Conservation (phyloP, 2,329 filamentous ascomycete genomes). For the Anthostomella pinea region DNA sequence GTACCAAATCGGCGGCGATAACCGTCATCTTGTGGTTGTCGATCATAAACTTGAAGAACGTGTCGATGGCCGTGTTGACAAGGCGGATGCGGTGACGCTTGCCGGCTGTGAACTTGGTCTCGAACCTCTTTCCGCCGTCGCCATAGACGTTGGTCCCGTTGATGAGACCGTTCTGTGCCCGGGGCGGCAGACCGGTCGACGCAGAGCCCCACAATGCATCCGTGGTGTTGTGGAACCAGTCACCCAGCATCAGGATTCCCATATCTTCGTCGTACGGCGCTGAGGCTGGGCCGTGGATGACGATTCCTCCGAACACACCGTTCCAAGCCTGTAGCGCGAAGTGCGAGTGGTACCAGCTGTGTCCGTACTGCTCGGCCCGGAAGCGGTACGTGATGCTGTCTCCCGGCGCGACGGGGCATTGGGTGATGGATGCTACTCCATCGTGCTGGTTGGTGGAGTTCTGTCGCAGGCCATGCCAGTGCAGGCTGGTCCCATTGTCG, state of each 20-base stretch:
- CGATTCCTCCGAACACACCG: slow-evolving; percentile 46
- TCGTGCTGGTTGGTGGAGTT: slow-evolving; percentile 26
- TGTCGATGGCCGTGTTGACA: slow-evolving; percentile 40
- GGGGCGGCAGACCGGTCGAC: slow-evolving; percentile 28
- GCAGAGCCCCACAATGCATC: slow-evolving; percentile 31
- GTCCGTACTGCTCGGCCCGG: slow-evolving; percentile 3
- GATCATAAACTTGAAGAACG: slow-evolving; percentile 43
- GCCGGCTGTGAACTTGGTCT: slow-evolving; percentile 33
- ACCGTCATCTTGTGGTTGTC: slow-evolving; percentile 53
- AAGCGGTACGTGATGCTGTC: slow-evolving; percentile 5
- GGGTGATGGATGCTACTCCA: slow-evolving; percentile 3
- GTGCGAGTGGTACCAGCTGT: slow-evolving; percentile 6
- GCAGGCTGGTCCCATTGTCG: slow-evolving; percentile 31
- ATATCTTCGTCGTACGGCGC: slow-evolving; percentile 60
- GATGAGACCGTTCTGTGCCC: slow-evolving; percentile 39
- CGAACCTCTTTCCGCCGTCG: slow-evolving; percentile 10
- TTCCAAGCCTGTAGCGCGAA: slow-evolving; percentile 9
- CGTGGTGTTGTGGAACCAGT: slow-evolving; percentile 50
- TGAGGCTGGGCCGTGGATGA: slow-evolving; percentile 56
- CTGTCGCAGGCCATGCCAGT: slow-evolving; percentile 37
- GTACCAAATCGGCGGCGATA: slow-evolving; percentile 53
- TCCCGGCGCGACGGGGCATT: slow-evolving; percentile 10
- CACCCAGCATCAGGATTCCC: slow-evolving; percentile 55
- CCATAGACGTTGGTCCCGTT: slow-evolving; percentile 28
- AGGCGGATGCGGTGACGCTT: slow-evolving; percentile 42